A percentile compares a stretch with the other conserved stretches of the same genome.
phyloP scores from a whole-genome alignment of 345 rosid species.

The Moricandia moricandioides region DNA sequence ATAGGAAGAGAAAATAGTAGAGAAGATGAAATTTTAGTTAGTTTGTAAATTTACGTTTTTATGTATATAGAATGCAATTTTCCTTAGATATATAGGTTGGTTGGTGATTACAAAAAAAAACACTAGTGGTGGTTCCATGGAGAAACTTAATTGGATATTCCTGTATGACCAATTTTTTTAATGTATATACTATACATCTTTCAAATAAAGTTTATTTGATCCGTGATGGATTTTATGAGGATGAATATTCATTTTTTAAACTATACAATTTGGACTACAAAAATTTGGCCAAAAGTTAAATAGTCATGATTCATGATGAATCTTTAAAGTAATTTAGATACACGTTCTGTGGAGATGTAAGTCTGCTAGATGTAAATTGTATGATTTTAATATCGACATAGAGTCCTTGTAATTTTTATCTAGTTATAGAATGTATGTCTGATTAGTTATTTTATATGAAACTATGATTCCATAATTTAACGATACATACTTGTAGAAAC shows the following conservation, averaged over 20 bases:
- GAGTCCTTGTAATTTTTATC: neutral
- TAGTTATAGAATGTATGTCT: neutral
- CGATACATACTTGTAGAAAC: neutral
- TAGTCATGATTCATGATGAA: neutral
- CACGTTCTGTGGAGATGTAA: neutral
- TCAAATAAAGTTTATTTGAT: neutral
- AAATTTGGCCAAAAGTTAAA: neutral
- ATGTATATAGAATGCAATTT: too few species aligned
- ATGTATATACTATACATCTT: neutral
- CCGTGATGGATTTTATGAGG: neutral
- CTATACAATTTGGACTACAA: neutral
- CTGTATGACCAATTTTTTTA: neutral
- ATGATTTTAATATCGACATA: neutral
- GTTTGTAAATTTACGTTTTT: too few species aligned
- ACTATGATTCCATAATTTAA: neutral
- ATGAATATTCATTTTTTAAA: neutral
- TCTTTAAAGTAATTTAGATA: neutral
- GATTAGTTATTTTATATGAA: neutral
- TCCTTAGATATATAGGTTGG: neutral
- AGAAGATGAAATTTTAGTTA: too few species aligned
- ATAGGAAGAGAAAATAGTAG: too few species aligned
- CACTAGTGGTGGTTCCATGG: neutral
- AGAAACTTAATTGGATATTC: neutral
- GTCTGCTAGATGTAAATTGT: neutral
- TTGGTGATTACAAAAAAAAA: neutral